These are phyloP conservation scores for Xenosphaeropsis pyriputrescens DNA, from an alignment of 2,329 filamentous ascomycete species.

Conservation along the genomic window DNA sequence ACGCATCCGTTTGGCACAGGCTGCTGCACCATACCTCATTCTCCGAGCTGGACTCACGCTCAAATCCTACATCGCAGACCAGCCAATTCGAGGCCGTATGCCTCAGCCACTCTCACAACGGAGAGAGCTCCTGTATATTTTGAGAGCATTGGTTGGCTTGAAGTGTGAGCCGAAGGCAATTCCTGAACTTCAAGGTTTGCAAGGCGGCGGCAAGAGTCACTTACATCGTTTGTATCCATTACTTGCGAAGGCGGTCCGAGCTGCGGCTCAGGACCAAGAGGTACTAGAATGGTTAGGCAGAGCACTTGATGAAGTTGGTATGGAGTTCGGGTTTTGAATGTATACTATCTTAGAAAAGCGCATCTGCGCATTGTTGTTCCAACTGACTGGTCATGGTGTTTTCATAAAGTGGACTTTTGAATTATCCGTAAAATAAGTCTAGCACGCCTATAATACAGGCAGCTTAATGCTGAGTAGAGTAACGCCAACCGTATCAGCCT, in stretches of 20 bases:
- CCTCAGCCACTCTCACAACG: slow-evolving; percentile 74
- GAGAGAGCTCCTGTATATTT: slow-evolving; percentile 60
- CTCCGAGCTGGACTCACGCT: slow-evolving; percentile 67
- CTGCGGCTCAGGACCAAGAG: slow-evolving; percentile 46
- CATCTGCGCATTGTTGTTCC: no score
- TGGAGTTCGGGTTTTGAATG: slow-evolving; percentile 27
- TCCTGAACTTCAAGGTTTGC: slow-evolving; percentile 34
- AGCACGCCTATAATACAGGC: no score
- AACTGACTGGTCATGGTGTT: no score
- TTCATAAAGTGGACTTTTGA: no score
- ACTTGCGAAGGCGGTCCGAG: slow-evolving; percentile 46
- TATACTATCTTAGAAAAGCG: neutral
- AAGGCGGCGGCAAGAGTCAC: slow-evolving; percentile 53
- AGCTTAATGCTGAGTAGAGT: no score
- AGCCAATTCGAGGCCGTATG: slow-evolving; percentile 77
- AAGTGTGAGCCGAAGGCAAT: slow-evolving; percentile 58
- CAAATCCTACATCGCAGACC: slow-evolving; percentile 79
- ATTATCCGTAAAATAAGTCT: no score
- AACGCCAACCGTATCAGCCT: no score
- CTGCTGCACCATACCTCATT: slow-evolving; percentile 68
- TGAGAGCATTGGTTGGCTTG: slow-evolving; percentile 51
- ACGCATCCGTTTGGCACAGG: slow-evolving; percentile 44
- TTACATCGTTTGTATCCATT: slow-evolving; percentile 70
- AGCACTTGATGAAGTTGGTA: slow-evolving; percentile 47
- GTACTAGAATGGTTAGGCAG: slow-evolving; percentile 40